Evolutionary conservation across 176 grass and related monocot genomes (phyloP).

Genomic region (Ampelocalamus luodianensis): DNA sequence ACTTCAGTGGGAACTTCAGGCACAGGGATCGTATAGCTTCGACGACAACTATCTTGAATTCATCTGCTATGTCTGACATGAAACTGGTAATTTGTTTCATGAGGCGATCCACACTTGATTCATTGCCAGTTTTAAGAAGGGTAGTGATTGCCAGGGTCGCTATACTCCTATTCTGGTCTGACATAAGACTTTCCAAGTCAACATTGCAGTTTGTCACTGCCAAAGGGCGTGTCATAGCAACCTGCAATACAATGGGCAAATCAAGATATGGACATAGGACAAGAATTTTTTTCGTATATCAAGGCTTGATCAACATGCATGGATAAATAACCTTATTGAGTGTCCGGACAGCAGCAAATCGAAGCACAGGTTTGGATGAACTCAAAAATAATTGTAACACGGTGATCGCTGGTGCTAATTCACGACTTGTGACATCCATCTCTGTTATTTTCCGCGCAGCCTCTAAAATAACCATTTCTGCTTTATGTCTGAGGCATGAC

Average conservation of each 20-base stretch:
- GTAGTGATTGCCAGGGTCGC: constrained; percentile 97
- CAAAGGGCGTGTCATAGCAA: constrained; percentile 86
- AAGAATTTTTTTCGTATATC: neutral
- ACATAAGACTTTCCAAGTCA: constrained; percentile 89
- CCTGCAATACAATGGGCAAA: constrained; percentile 46
- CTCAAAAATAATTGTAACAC: constrained; percentile 80
- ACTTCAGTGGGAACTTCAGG: constrained; percentile 95
- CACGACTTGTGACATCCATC: constrained; percentile 83
- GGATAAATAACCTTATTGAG: constrained; percentile 77
- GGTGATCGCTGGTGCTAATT: constrained; percentile 80
- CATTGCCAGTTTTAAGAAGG: constrained; percentile 95
- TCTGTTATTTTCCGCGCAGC: constrained; percentile 90
- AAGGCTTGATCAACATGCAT: constrained; percentile 24
- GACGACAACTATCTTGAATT: constrained; percentile 98
- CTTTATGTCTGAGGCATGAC: constrained; percentile 83
- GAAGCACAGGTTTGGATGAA: constrained; percentile 87
- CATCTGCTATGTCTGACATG: constrained; percentile 97
- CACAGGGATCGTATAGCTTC: constrained; percentile 93
- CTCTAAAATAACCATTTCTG: constrained; percentile 89
- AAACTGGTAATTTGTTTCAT: constrained; percentile 98
- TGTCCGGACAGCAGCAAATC: constrained; percentile 95
- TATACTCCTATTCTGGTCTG: constrained; percentile 96
- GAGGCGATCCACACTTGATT: constrained; percentile 91
- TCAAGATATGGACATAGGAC: constrained; percentile 39
- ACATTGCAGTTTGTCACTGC: constrained; percentile 92